A percentile compares a stretch with the other conserved stretches of the same genome.
Conservation (phyloP, 1,284 basidiomycete genomes). For the Fomitiporia mediterranea region DNA sequence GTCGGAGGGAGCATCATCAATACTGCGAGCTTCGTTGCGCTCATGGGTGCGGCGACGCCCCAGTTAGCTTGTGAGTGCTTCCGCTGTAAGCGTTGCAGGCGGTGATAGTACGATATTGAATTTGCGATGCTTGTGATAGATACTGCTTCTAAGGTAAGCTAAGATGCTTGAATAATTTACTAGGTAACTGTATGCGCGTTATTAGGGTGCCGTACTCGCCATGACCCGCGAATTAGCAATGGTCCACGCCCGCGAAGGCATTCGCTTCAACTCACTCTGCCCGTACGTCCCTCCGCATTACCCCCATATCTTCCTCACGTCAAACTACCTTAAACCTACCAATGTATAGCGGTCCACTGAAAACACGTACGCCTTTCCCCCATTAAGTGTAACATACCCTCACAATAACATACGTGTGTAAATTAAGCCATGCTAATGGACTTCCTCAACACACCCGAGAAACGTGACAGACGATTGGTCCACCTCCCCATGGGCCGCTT, state of each 20-base stretch:
- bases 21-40: conserved; percentile 92
- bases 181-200: background rate
- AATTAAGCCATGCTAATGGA: conserved; percentile 87
- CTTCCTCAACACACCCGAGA: conserved; percentile 96
- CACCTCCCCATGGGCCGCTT: conserved; percentile 97
- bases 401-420: background rate
- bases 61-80: conserved; percentile 82
- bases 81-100: too few relatives aligned
- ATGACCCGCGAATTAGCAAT: conserved; percentile 97
- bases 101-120: too few relatives aligned
- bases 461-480: conserved; percentile 83
- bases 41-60: conserved; percentile 92
- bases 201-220: conserved; percentile 88
- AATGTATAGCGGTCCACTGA: conserved; percentile 75
- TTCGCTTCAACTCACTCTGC: conserved; percentile 92
- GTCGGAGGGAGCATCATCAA: conserved; percentile 94
- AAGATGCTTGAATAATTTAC: background rate
- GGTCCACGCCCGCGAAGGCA: conserved; percentile 95
- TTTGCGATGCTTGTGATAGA: too few relatives aligned
- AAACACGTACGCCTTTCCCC: conserved; percentile 65
- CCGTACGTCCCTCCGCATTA: conserved; percentile 47
- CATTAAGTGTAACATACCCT: background rate
- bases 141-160: conserved; percentile 75
- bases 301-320: conserved; percentile 5
- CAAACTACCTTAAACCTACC: conserved; percentile 12